Base-by-base conservation (phyloP, 1,284 basidiomycete genomes). In the Wallemia mellicola region DNA sequence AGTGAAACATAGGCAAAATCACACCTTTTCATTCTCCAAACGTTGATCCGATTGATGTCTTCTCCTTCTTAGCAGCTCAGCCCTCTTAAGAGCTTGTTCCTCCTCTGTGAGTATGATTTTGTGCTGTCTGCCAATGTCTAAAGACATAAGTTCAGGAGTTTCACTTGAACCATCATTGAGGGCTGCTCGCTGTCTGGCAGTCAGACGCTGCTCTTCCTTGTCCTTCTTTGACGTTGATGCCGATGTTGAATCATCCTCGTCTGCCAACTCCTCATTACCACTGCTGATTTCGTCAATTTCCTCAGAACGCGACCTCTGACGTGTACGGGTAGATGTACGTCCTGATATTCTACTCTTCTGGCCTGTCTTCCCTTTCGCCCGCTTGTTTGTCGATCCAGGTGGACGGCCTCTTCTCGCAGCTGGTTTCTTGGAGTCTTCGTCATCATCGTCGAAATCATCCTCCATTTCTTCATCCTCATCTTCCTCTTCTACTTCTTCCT, bases 21-120 rank as follows among this genome's bases (percentile, higher is more conserved):
- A n/a, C n/a, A 68, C 86, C 77, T 91, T 91, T 68, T 92, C 87
- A 65, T 92, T 87, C 67, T 91, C 85, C 24, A 88, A 73, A 68
- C 84, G 86, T 74, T 89, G 88, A 69, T 89, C 87, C 22, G 78
- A 81, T 62, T 89, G 73, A 64, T 89, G 83, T 66, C 80, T 83
- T 56, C 87, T 75, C 67, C 87, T 83, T 28, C 86, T 74, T 0
- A 86, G 85, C 0, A 81, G 86, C 70, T 92, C 87, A 67, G 87
- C 85, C 27, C 83, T 75, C 58, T 82, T 77, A 19, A 89, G 73
- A 0, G 83, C 80, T 1, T 86, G 73, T 68, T 91, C 87, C 0
- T 80, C 78, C 64, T 87, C 85, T 19, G 85, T 88, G 2, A 87
- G 73, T 14, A 79, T 75, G 64, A 82, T 81, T 70, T 86, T 86